phyloP scores from a whole-genome alignment of 805 yeast genomes.

The Zygosaccharomyces kombuchaensis region DNA sequence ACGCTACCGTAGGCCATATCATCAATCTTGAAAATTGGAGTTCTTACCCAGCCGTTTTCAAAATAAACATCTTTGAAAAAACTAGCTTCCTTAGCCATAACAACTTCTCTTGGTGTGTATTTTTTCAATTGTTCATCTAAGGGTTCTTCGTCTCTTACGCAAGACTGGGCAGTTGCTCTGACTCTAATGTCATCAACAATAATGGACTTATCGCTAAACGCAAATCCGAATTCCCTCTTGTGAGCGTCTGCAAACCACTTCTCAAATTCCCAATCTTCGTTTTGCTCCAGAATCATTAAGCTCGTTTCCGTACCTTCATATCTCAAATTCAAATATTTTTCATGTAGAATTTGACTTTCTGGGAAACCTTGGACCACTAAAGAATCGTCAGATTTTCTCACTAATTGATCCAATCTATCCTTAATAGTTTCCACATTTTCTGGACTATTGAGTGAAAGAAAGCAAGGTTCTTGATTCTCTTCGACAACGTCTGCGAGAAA shows the following conservation, averaged over 20 bases:
- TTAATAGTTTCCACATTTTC: constrained; percentile 36
- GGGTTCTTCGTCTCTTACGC: constrained; percentile 38
- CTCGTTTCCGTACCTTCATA: constrained; percentile 86
- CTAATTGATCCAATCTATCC: constrained; percentile 44
- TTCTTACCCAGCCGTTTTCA: constrained; percentile 43
- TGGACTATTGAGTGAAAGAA: constrained; percentile 37
- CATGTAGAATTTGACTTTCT: constrained; percentile 44
- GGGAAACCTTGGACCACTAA: constrained; percentile 51
- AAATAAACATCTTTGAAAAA: constrained; percentile 52
- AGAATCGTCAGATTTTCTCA: constrained; percentile 38
- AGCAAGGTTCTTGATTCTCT: constrained; percentile 69
- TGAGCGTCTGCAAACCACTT: constrained; percentile 51
- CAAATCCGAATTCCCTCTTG: constrained; percentile 68
- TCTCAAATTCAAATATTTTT: constrained; percentile 68
- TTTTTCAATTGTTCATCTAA: constrained; percentile 51
- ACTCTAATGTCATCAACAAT: constrained; percentile 70
- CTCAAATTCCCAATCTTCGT: constrained; percentile 30
- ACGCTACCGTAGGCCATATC: constrained; percentile 48
- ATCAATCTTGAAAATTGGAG: constrained; percentile 54
- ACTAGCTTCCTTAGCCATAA: constrained; percentile 26
- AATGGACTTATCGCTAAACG: constrained; percentile 51
- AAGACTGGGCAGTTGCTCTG: constrained; percentile 61
- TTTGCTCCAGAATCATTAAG: constrained; percentile 51
- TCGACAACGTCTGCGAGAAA: constrained; percentile 78
- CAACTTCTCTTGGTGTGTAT: constrained; percentile 26